Percentiles rank a stretch among this genome's conserved stretches.
Conservation (phyloP, 2,329 filamentous ascomycete species). For the Zasmidium citrigriseum region DNA sequence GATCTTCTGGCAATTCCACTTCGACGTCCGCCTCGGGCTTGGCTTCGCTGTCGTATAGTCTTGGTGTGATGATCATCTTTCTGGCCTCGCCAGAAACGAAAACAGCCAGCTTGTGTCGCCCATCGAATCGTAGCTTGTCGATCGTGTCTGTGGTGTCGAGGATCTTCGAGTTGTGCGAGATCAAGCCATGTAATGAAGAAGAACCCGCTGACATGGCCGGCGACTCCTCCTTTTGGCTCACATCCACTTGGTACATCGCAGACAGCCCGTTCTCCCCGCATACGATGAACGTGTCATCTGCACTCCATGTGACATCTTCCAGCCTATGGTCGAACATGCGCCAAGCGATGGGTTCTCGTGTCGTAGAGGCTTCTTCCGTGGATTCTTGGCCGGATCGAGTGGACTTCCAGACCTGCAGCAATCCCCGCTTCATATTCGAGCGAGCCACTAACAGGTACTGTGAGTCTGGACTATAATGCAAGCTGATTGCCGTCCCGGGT, state of each 20-base stretch:
- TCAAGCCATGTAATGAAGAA: constrained; percentile 20
- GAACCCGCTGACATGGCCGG: constrained; percentile 8
- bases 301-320: constrained; percentile 48
- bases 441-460: constrained; percentile 31
- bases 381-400: constrained; percentile 3
- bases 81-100: constrained; percentile 32
- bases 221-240: constrained; percentile 11
- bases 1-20: constrained; percentile 14
- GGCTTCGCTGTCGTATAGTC: constrained; percentile 21
- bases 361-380: constrained; percentile 7
- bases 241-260: constrained; percentile 23
- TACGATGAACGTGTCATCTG: constrained; percentile 45
- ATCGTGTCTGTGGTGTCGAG: constrained; percentile 16
- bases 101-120: constrained; percentile 33
- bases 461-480: constrained; percentile 35
- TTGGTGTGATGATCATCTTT: constrained; percentile 37
- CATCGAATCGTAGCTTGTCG: constrained; percentile 41
- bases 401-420: constrained; percentile 35
- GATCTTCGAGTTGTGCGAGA: constrained; percentile 17
- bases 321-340: constrained; percentile 44
- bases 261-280: constrained; percentile 40
- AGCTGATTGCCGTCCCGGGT: constrained; percentile 28
- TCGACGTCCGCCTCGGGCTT: constrained; percentile 8
- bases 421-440: constrained; percentile 32
- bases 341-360: constrained; percentile 41